These are phyloP conservation scores for Harrya chromipes DNA, from an alignment of 768 basidiomycete genomes.

Conservation along the genomic window DNA sequence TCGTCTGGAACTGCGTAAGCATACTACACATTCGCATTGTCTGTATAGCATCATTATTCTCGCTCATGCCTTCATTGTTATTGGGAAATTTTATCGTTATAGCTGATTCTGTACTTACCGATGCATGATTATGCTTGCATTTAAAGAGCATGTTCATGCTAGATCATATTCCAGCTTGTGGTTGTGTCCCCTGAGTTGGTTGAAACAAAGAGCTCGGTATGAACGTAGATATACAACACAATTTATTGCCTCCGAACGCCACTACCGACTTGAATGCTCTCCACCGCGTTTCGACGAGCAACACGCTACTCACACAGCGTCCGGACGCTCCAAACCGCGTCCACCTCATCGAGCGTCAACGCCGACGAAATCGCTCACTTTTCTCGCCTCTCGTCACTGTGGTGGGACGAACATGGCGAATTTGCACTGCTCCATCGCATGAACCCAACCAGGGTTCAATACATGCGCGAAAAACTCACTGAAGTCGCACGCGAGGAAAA, in stretches of 20 bases:
- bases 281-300: slow-evolving; percentile 17
- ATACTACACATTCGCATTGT: slow-evolving; percentile 18
- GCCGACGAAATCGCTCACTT: slow-evolving; percentile 84
- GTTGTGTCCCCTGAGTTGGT: no score
- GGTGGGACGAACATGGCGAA: slow-evolving; percentile 96
- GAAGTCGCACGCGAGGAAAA: slow-evolving; percentile 59
- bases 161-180: no score
- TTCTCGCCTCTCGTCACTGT: slow-evolving; percentile 81
- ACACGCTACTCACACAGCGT: slow-evolving; percentile 4
- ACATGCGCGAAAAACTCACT: slow-evolving; percentile 72
- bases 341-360: slow-evolving; percentile 47
- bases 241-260: no score
- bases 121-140: no score
- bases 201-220: no score
- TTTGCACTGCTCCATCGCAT: slow-evolving; percentile 86
- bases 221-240: no score
- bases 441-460: slow-evolving; percentile 88
- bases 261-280: slow-evolving; percentile 13
- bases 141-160: no score
- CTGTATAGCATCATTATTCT: slow-evolving; percentile 19
- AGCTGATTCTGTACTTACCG: no score
- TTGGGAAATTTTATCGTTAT: no score
- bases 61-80: not conserved
- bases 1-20: slow-evolving; percentile 18
- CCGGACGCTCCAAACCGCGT: slow-evolving; percentile 23